These are phyloP conservation scores for Kodamaea sagamina DNA, from an alignment of 805 yeast genomes.

Conservation along the genomic window DNA sequence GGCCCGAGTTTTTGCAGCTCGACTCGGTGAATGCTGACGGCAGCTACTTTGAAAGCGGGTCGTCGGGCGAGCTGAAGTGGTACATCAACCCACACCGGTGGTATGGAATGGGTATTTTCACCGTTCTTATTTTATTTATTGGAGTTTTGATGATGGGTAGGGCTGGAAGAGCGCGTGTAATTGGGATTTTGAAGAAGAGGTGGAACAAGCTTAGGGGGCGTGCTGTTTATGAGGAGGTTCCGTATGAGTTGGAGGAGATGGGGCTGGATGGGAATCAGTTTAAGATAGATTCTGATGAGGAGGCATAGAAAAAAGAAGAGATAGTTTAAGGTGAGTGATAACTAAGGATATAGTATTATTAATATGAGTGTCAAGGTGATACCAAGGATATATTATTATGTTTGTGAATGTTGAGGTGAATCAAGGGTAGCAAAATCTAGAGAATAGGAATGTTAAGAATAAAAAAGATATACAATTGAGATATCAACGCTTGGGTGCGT, in stretches of 20 bases:
- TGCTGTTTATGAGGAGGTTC: constrained; percentile 7
- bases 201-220: constrained; percentile 1
- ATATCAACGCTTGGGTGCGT: no score
- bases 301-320: not conserved
- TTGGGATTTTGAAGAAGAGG: constrained; percentile 1
- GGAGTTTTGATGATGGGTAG: constrained; percentile 36
- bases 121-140: constrained; percentile 25
- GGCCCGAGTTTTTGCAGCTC: constrained; percentile 45
- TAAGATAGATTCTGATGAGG: constrained; percentile 11
- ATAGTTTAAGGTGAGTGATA: no score
- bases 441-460: no score
- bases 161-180: constrained; percentile 5
- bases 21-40: constrained; percentile 4
- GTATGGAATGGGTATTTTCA: constrained; percentile 39
- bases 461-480: no score
- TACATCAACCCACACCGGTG: constrained; percentile 46
- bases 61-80: constrained; percentile 34
- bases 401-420: no score
- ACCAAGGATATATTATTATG: no score
- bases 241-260: constrained; percentile 12
- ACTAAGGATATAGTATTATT: no score
- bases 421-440: no score
- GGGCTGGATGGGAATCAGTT: not conserved
- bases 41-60: constrained; percentile 7
- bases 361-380: no score